These are phyloP conservation scores for Pestalotiopsis fici DNA, from an alignment of 2,329 filamentous ascomycete species.

Conservation along the genomic window DNA sequence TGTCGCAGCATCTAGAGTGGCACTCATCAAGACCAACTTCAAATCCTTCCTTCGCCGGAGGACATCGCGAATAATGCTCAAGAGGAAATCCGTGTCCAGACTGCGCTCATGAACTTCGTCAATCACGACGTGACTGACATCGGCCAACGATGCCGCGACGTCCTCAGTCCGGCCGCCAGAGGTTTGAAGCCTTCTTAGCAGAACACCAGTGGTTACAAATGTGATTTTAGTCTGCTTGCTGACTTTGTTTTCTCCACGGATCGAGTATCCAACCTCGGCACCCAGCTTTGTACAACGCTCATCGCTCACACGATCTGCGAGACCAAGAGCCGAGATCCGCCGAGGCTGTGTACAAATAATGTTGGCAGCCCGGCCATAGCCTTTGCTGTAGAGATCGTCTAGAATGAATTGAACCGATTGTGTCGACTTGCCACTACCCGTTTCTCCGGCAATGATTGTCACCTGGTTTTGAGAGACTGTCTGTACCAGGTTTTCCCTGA, in stretches of 20 bases:
- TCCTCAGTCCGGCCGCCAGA: conserved; percentile 80
- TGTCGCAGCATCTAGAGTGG: conserved; percentile 84
- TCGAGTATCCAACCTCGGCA: conserved; percentile 87
- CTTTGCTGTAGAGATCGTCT: conserved; percentile 80
- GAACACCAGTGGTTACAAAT: conserved; percentile 93
- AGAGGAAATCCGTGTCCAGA: conserved; percentile 90
- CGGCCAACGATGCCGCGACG: conserved; percentile 77
- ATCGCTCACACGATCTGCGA: conserved; percentile 92
- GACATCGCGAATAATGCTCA: conserved; percentile 85
- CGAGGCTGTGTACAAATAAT: conserved; percentile 96
- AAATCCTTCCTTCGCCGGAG: conserved; percentile 73
- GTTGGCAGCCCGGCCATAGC: conserved; percentile 76
- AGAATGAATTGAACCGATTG: conserved; percentile 96
- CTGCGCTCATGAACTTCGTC: conserved; percentile 97
- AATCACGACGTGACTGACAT: conserved; percentile 92
- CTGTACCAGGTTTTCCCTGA: conserved; percentile 74
- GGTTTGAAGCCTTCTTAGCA: conserved; percentile 87
- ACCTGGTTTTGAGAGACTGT: conserved; percentile 80
- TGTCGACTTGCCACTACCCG: conserved; percentile 94
- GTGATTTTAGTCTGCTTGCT: conserved; percentile 81
- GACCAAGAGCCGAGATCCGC: conserved; percentile 88
- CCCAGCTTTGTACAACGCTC: conserved; percentile 83
- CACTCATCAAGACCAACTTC: conserved; percentile 94
- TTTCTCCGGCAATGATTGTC: conserved; percentile 96
- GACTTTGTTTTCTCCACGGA: conserved; percentile 84